Evolutionary conservation across 2,329 filamentous ascomycete genomes (phyloP), one percentile per base, ranked within the genome.

Genomic region (Chrysoporthe austroafricana): DNA sequence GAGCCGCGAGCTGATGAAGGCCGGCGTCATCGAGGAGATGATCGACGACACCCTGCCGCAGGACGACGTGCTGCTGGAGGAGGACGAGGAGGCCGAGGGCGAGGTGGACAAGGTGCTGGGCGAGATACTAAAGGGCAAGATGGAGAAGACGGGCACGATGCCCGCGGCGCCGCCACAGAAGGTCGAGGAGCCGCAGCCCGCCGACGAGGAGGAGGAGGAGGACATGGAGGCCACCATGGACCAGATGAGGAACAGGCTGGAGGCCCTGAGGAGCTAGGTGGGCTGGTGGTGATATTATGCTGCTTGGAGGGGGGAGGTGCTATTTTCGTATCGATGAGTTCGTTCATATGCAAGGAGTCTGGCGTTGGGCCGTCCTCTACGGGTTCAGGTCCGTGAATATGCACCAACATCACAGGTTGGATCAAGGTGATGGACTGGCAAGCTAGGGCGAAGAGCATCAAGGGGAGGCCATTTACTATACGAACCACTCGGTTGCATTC

Each of bases 11-110:
- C 81, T 98, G 72, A 91, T 97, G 79, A 96, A 94, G 82, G 95
- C 96, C 2, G 96, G 95, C 18, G 95, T 99, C 72, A 97, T 98
- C 69, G 95, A 98, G 83, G 96, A 99, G 82, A 97, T 98, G 92
- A 89, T 97, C 4, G 92, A 90, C 60, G 95, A 98, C 77, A 89
- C 86, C 56, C 82, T 98, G 72, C 93, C 94, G n/a, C 86, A 90
- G 71, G 90, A 94, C 67, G 80, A 90, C 63, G 82, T 93, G 73
- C 83, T 88, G 64, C 87, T 92, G 67, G 88, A 93, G 70, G 85
- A 89, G 68, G 92, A 94, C 73, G 91, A 90, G 6, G 90, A 93
- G 78, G 89, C 86, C 1, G 90, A 91, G 76, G 82, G 81, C 26
- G 95, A 98, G 83, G 93, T 98, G 11, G 94, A 98, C 76, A 96